A percentile compares a stretch with the other conserved stretches of the same genome.
phyloP scores from a whole-genome alignment of 345 rosid genomes.

The Hibiscus tridactylites region DNA sequence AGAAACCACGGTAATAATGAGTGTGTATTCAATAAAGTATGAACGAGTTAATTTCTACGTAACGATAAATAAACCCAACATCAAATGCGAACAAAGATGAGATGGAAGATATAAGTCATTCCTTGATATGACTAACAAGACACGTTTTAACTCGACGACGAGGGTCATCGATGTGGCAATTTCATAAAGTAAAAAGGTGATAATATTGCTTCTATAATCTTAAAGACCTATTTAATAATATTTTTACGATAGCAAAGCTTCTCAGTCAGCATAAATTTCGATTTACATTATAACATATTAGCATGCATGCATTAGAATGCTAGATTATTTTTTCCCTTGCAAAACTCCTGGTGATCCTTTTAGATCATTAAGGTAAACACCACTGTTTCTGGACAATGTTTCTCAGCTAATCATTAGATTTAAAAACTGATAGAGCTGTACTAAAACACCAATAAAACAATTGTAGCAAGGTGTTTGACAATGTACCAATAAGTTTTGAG shows the following conservation, averaged over 20 bases:
- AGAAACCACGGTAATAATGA: not conserved
- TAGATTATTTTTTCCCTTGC: not conserved
- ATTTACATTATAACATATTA: not conserved
- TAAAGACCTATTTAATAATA: not conserved
- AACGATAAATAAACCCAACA: not conserved
- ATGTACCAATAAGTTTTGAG: slow-evolving; percentile 88
- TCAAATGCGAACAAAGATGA: not conserved
- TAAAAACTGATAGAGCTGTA: not conserved
- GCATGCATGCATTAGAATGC: not conserved
- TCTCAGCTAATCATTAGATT: not conserved
- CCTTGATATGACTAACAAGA: not conserved
- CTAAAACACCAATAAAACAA: not conserved
- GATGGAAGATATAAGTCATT: not conserved
- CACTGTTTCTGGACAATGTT: not conserved
- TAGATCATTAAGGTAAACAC: slow-evolving; percentile 9
- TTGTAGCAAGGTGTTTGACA: not conserved
- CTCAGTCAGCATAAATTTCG: not conserved
- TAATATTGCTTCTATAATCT: not conserved
- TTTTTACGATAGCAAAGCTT: not conserved
- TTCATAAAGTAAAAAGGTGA: not conserved
- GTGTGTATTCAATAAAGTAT: not conserved
- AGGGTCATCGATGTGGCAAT: not conserved
- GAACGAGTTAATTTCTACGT: no score
- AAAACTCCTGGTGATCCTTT: not conserved
- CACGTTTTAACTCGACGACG: not conserved